Base-by-base conservation (phyloP, 306 rosid genomes). In the Lagenaria siceraria region DNA sequence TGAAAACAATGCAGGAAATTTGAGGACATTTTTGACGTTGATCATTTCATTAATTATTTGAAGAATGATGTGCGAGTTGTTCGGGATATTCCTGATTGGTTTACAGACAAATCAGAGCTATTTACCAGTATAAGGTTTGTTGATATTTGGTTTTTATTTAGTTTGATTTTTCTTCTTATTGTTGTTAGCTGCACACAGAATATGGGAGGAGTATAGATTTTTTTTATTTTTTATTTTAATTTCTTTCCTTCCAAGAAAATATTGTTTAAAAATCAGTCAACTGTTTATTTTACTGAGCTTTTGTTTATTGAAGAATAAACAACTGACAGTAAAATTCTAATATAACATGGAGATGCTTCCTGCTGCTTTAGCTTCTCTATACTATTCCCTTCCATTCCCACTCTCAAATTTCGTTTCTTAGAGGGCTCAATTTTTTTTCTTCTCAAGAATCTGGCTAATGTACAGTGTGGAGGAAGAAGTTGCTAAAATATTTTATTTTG, bases 61-160 rank as follows among this genome's bases (percentile, higher is more conserved):
- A 96, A 89, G 85, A 83, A 92, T 86, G 99, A 96, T 60, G 98
- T 96, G 43, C 90, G 87, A 21, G 92, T 96, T 77, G 97, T 96
- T 80, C 99, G 97, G 75, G 98, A 92, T 83, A 96, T 92, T 77
- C 99, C 99, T 2, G 88, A 85, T 49, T 96, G 99, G 99, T 96
- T 96, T 85, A 96, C 98, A 29, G 99, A 96, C 87, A 96, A 91
- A 88, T 7, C 93, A 53, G 99, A 96, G 92, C 87, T 96, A 78
- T 96, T 96, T 83, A 13, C 88, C 74, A 96, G 98, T 77, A 90
- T 96, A 89, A 90, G 99, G 99, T 96, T 63, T n/a, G 72, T 61
- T 1, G 6, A 46, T 46, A 46, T 46, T 56, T 81, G 80, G 59
- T 46, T 54, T 54, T 84, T 54, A 52, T 72, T 56, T 46, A 49